Evolutionary conservation across 129 eudicot species (phyloP), one percentile per base, ranked within the genome.

Genomic region (Deinandra increscens): DNA sequence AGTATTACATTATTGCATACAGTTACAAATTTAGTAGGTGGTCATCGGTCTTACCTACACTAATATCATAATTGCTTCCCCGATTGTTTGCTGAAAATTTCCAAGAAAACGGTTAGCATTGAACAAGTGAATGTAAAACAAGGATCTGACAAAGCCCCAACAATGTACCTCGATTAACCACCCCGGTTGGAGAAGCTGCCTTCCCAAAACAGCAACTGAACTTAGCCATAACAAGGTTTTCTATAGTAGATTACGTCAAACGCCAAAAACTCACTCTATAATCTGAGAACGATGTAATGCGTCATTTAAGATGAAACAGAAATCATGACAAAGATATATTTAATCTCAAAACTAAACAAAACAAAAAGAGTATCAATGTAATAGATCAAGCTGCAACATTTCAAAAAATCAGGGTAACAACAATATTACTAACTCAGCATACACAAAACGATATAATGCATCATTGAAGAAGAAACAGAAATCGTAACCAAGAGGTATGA

Each of bases 141-240:
- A 34, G 31, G 5, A 15, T 2, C 3, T 49, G 38, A 56, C 10
- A 12, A 48, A n/a, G n/a, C n/a, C n/a, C n/a, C 53, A 44, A 54
- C 7, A 7, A n/a, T 56, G 37, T 83, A 87, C 95, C 91, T 83
- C 81, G 79, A 33, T 79, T 81, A 60, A 78, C 74, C 41, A 74
- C 76, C 15, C 34, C 29, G 13, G 59, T 61, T 19, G 85, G 38
- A 23, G 82, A 26, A 68, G 77, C 68, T 15, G 56, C 64, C 29
- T 81, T 79, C 56, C 83, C 51, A 10, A 79, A 85, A 70, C 90
- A 83, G 69, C 66, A 66, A 81, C 76, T 46, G 64, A 87, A 90
- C 43, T 72, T 81, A 76, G 66, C 45, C 95, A 84, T 90, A 33
- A 58, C 69, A 74, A 74, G 71, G 68, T 45, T 75, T 5, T 18